Evolutionary conservation across 1,139 yeast species (phyloP).

Genomic region (Kurtzmaniella quercitrusa): DNA sequence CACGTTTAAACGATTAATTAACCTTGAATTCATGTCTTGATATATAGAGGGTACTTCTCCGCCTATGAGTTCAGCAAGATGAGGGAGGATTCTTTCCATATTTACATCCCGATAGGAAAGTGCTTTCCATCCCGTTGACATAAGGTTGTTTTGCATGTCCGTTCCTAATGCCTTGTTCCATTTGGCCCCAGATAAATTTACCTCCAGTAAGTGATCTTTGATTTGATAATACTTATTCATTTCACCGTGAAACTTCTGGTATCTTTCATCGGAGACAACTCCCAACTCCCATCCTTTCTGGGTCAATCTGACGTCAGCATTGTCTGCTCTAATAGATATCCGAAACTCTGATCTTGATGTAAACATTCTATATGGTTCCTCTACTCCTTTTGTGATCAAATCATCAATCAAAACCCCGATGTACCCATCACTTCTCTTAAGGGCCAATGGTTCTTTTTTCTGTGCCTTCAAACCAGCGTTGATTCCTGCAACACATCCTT

Average conservation of each 20-base stretch:
- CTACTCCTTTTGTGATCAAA: constrained; percentile 90
- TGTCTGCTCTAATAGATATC: constrained; percentile 84
- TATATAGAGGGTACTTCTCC: constrained; percentile 17
- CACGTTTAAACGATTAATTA: constrained; percentile 60
- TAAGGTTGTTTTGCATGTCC: constrained; percentile 23
- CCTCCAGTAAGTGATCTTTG: constrained; percentile 39
- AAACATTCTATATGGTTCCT: constrained; percentile 97
- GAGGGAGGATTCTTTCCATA: constrained; percentile 28
- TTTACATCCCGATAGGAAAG: constrained; percentile 36
- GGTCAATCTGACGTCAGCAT: constrained; percentile 85
- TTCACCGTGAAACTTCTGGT: constrained; percentile 46
- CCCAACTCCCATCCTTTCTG: constrained; percentile 64
- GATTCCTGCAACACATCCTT: constrained; percentile 92
- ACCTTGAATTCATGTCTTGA: constrained; percentile 42
- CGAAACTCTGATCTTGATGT: constrained; percentile 94
- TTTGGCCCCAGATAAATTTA: constrained; percentile 48
- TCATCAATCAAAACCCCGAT: constrained; percentile 93
- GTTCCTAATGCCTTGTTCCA: constrained; percentile 49
- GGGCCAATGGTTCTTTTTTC: constrained; percentile 42
- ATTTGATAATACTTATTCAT: constrained; percentile 41
- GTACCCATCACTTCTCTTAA: constrained; percentile 80
- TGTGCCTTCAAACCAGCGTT: constrained; percentile 68
- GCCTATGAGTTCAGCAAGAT: constrained; percentile 19
- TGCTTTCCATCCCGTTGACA: constrained; percentile 43
- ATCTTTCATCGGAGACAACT: constrained; percentile 60